These are phyloP conservation scores for Spathaspora jeffriesii DNA, from an alignment of 1,139 yeast species.

Conservation along the genomic window DNA sequence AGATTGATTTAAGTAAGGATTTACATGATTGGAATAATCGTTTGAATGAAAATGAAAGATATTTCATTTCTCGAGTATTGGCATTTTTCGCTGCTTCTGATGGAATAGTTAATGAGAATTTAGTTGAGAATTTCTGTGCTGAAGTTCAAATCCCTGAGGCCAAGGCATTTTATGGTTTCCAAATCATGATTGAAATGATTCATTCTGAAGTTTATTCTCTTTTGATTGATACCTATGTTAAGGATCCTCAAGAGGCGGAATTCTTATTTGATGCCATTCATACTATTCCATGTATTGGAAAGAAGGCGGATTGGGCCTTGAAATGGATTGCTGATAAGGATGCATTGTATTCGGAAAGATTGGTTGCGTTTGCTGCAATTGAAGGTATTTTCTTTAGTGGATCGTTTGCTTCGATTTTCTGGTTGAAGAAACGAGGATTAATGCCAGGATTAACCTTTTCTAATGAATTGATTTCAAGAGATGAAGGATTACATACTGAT, in stretches of 20 bases:
- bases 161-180: conserved; percentile 98
- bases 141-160: conserved; percentile 99
- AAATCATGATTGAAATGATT: conserved; percentile 99
- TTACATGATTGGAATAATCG: conserved; percentile 84
- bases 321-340: conserved; percentile 91
- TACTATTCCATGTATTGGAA: conserved; percentile 89
- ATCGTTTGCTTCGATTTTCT: conserved; percentile 95
- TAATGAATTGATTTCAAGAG: conserved; percentile 95
- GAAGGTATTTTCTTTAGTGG: conserved; percentile 99
- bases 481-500: conserved; percentile 98
- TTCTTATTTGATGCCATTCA: conserved; percentile 92
- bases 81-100: conserved; percentile 99
- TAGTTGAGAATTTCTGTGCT: conserved; percentile 95
- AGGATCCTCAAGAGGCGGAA: conserved; percentile 90
- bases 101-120: conserved; percentile 96
- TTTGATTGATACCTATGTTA: conserved; percentile 90
- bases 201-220: conserved; percentile 97
- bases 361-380: conserved; percentile 98
- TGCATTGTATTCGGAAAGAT: conserved; percentile 91
- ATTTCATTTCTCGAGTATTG: conserved; percentile 83
- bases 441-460: conserved; percentile 99
- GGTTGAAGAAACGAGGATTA: conserved; percentile 97
- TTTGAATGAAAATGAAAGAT: conserved; percentile 87
- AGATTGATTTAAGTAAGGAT: conserved; percentile 94
- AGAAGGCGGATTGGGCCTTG: conserved; percentile 98